Evolutionary conservation across 2,329 filamentous ascomycete genomes (phyloP).

Genomic region (Fusarium siculi): DNA sequence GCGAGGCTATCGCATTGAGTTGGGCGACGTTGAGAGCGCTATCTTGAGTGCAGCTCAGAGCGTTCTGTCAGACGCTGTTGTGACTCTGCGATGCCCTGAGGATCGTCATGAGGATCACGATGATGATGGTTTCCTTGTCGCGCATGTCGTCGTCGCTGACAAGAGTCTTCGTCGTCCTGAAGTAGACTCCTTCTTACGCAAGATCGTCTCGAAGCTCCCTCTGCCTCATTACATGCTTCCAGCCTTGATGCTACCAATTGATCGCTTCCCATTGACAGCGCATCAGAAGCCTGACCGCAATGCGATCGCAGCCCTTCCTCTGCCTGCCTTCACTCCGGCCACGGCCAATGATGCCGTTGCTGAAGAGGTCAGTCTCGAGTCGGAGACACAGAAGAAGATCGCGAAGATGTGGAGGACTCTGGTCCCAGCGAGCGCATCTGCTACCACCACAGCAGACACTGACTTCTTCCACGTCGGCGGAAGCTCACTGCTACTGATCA

Average conservation of each 20-base stretch:
- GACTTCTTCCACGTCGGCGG: constrained; percentile 13
- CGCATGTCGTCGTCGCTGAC: not conserved
- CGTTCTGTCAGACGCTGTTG: not conserved
- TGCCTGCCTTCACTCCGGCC: fast-evolving
- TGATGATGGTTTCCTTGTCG: not conserved
- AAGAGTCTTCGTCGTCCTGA: not conserved
- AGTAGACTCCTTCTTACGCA: not conserved
- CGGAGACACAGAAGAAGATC: not conserved
- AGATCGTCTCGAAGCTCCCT: not conserved
- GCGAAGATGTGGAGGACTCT: not conserved
- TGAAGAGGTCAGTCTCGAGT: not conserved
- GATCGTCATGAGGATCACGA: not conserved
- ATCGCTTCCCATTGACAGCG: not conserved
- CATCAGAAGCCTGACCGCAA: not conserved
- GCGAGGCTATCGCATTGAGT: constrained; percentile 57
- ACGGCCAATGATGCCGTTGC: fast-evolving
- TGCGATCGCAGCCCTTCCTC: not conserved
- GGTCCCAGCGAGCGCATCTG: not conserved
- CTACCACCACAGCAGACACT: not conserved
- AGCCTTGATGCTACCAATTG: not conserved
- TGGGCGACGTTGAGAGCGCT: constrained; percentile 50
- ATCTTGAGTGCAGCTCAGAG: constrained; percentile 6
- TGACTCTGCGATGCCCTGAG: not conserved
- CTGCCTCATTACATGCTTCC: not conserved
- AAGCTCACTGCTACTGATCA: not conserved